Conservation (phyloP, 2,329 filamentous ascomycete genomes). For the Aspergillus hortae region DNA sequence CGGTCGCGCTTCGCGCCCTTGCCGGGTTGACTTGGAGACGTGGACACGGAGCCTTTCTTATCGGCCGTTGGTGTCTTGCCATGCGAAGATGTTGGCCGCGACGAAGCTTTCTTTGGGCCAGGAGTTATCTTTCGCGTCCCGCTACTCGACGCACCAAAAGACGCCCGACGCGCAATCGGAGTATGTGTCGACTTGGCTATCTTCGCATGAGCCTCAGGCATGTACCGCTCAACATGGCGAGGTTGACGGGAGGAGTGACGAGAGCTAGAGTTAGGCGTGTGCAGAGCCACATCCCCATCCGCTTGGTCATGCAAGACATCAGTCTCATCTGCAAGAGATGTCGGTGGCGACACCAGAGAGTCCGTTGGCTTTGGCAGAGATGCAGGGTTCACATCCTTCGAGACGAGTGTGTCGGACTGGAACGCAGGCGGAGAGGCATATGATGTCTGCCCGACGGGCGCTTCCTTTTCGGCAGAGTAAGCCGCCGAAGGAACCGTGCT, state of each 20-base stretch:
- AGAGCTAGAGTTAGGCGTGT: constrained; percentile 41
- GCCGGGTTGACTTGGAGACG: constrained; percentile 26
- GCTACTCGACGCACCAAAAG: constrained; percentile 17
- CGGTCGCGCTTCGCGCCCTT: constrained; percentile 28
- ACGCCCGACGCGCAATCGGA: constrained; percentile 21
- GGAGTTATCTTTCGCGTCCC: constrained; percentile 24
- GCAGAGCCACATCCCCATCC: constrained; percentile 27
- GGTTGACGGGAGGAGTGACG: constrained; percentile 45
- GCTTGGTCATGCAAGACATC: constrained; percentile 32
- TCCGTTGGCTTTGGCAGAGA: constrained; percentile 31
- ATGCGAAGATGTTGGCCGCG: constrained; percentile 37
- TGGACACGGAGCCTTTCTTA: constrained; percentile 32
- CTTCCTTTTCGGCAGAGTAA: constrained; percentile 16
- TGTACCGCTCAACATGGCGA: constrained; percentile 38
- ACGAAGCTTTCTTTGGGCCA: constrained; percentile 29
- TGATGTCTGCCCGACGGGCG: constrained; percentile 21
- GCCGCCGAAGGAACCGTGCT: constrained; percentile 10
- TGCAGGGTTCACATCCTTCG: constrained; percentile 25
- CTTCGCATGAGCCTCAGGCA: constrained; percentile 31
- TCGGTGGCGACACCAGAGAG: constrained; percentile 44
- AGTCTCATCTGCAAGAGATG: constrained; percentile 41
- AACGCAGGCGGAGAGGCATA: constrained; percentile 38
- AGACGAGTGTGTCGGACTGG: constrained; percentile 31
- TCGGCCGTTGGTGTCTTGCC: constrained; percentile 34
- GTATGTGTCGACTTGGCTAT: constrained; percentile 21